phyloP scores from a whole-genome alignment of 2,329 filamentous ascomycete species.

The Fusarium foetens region DNA sequence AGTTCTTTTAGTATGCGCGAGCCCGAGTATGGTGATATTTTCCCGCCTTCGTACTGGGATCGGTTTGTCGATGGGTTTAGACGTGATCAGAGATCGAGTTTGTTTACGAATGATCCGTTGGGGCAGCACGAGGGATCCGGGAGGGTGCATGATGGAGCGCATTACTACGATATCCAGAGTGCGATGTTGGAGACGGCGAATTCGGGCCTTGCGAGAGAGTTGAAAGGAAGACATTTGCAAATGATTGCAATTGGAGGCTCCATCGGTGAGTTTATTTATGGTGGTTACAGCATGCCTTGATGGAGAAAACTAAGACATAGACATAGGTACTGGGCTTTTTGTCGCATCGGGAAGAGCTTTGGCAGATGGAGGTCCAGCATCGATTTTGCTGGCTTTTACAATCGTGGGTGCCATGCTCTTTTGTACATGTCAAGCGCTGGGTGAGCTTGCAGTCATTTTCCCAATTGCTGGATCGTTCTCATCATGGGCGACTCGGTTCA shows the following conservation, averaged over 20 bases:
- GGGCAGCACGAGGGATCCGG: constrained; percentile 46
- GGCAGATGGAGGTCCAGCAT: constrained; percentile 78
- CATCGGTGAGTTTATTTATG: constrained; percentile 67
- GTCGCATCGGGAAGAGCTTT: constrained; percentile 82
- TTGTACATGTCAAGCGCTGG: constrained; percentile 89
- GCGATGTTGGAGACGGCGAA: constrained; percentile 79
- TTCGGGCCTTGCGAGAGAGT: constrained; percentile 77
- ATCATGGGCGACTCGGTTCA: constrained; percentile 88
- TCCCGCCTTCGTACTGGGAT: constrained; percentile 49
- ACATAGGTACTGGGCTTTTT: constrained; percentile 80
- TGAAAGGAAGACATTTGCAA: constrained; percentile 88
- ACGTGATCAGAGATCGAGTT: constrained; percentile 64
- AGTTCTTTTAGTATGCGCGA: constrained; percentile 64
- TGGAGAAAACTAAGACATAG: constrained; percentile 23
- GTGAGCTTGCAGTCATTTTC: constrained; percentile 90
- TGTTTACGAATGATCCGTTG: constrained; percentile 59
- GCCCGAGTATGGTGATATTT: constrained; percentile 56
- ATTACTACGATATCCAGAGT: constrained; percentile 65
- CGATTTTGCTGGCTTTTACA: constrained; percentile 78
- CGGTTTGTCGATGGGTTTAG: constrained; percentile 71
- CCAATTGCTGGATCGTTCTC: constrained; percentile 93
- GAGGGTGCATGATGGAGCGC: constrained; percentile 52
- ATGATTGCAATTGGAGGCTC: constrained; percentile 98
- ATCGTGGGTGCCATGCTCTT: constrained; percentile 90
- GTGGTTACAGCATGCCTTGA: constrained; percentile 2